phyloP scores from a whole-genome alignment of 1,284 basidiomycete genomes.

The Boletus sp. region DNA sequence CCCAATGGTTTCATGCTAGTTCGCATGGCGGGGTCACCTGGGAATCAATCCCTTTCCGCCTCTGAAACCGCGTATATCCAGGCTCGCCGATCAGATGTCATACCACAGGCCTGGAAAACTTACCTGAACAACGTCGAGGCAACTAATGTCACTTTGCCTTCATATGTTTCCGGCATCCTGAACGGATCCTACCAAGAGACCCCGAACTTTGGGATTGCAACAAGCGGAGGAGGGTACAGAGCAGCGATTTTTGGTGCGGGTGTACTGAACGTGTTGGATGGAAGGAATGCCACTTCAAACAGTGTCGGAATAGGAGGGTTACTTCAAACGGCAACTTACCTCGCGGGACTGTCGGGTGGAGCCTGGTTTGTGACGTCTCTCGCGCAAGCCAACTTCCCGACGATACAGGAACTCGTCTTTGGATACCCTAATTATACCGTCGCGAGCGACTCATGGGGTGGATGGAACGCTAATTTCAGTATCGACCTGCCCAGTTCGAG shows the following conservation, averaged over 20 bases:
- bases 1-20: slow-evolving; percentile 39
- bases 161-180: slow-evolving; percentile 43
- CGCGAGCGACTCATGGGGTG: slow-evolving; percentile 31
- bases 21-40: slow-evolving; percentile 35
- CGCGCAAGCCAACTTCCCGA: slow-evolving; percentile 46
- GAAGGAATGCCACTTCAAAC: slow-evolving; percentile 47
- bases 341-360: slow-evolving; percentile 49
- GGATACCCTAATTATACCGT: slow-evolving; percentile 31
- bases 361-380: slow-evolving; percentile 46
- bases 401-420: slow-evolving; percentile 43
- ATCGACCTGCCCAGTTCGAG: slow-evolving; percentile 28
- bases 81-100: slow-evolving; percentile 34
- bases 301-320: slow-evolving; percentile 51
- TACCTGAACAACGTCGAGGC: slow-evolving; percentile 43
- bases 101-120: slow-evolving; percentile 38
- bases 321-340: slow-evolving; percentile 50
- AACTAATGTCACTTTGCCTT: slow-evolving; percentile 34
- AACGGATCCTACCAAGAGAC: slow-evolving; percentile 24
- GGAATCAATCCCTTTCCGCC: slow-evolving; percentile 36
- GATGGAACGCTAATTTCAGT: slow-evolving; percentile 43
- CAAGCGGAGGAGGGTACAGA: slow-evolving; percentile 52
- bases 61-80: slow-evolving; percentile 39
- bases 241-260: slow-evolving; percentile 56
- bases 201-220: slow-evolving; percentile 48
- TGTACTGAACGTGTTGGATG: slow-evolving; percentile 53